Percentiles rank a stretch among this genome's conserved stretches.
phyloP scores from a whole-genome alignment of 2,329 filamentous ascomycete genomes.

The Penicillium brasilianum region DNA sequence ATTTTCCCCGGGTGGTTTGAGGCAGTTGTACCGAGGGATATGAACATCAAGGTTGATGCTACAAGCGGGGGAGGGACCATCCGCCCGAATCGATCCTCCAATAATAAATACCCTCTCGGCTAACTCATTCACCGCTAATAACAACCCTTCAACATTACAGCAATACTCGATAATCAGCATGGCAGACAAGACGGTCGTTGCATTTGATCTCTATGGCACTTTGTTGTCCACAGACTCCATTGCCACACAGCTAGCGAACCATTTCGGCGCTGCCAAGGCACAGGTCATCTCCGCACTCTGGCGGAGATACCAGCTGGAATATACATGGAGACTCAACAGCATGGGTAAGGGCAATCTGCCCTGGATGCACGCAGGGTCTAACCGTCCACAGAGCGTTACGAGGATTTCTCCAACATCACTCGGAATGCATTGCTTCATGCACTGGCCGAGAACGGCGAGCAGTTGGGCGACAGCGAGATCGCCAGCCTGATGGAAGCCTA shows the following conservation, averaged over 20 bases:
- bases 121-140: neutral
- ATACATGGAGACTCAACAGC: slow-evolving; percentile 75
- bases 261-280: slow-evolving; percentile 65
- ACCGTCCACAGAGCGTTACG: slow-evolving; percentile 59
- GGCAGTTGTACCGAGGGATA: neutral
- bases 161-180: slow-evolving; percentile 15
- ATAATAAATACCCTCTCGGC: neutral
- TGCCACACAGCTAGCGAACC: slow-evolving; percentile 59
- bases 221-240: slow-evolving; percentile 74
- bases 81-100: neutral
- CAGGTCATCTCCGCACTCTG: slow-evolving; percentile 64
- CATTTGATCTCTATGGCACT: slow-evolving; percentile 78
- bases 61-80: neutral
- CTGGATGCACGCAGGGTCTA: neutral
- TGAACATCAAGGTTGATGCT: neutral
- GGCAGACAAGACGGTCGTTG: slow-evolving; percentile 56
- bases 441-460: slow-evolving; percentile 60
- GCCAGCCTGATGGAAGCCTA: slow-evolving; percentile 66
- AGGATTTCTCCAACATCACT: slow-evolving; percentile 68
- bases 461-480: slow-evolving; percentile 53
- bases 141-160: neutral
- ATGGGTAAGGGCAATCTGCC: slow-evolving; percentile 63
- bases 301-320: slow-evolving; percentile 74
- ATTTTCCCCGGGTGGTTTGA: neutral
- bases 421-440: slow-evolving; percentile 67